These are phyloP conservation scores for Marsdenia floribunda DNA, from an alignment of 257 asterid species.

Conservation along the genomic window DNA sequence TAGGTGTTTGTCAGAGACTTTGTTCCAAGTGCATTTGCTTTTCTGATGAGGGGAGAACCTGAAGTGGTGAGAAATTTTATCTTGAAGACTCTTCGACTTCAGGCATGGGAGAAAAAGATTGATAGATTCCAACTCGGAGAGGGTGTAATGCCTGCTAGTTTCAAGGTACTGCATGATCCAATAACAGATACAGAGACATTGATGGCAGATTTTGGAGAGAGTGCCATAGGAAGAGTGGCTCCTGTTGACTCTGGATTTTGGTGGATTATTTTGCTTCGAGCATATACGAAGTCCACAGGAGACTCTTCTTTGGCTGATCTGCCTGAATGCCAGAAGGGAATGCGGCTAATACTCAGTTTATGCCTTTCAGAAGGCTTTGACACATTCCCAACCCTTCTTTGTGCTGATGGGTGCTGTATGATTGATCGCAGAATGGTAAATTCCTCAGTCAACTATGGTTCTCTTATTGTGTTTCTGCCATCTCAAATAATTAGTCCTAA, in stretches of 20 bases:
- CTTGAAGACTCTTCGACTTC: slow-evolving; percentile 70
- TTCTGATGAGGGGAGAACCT: slow-evolving; percentile 65
- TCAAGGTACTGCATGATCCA: slow-evolving; percentile 68
- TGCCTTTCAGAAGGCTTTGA: slow-evolving; percentile 74
- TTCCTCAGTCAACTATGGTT: background rate
- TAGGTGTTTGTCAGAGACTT: slow-evolving; percentile 77
- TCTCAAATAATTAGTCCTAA: background rate
- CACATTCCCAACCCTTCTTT: slow-evolving; percentile 78
- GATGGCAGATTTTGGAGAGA: slow-evolving; percentile 74
- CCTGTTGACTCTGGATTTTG: slow-evolving; percentile 83
- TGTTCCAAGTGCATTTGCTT: slow-evolving; percentile 69
- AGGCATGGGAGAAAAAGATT: slow-evolving; percentile 71
- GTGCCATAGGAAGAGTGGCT: slow-evolving; percentile 75
- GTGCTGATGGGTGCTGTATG: slow-evolving; percentile 76
- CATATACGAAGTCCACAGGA: slow-evolving; percentile 68
- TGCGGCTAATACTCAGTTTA: slow-evolving; percentile 63
- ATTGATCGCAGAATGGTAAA: slow-evolving; percentile 81
- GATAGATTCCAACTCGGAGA: slow-evolving; percentile 72
- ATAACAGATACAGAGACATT: slow-evolving; percentile 53
- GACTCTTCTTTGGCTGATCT: slow-evolving; percentile 60
- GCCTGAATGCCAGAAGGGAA: slow-evolving; percentile 75
- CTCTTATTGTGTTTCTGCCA: background rate
- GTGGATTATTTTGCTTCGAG: slow-evolving; percentile 73
- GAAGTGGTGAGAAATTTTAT: slow-evolving; percentile 60
- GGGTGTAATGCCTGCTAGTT: slow-evolving; percentile 79